A percentile compares a stretch with the other conserved stretches of the same genome.
Conservation (phyloP, 225 moss, liverwort and hornwort species). For the Bryoerythrophyllum caledonicum region DNA sequence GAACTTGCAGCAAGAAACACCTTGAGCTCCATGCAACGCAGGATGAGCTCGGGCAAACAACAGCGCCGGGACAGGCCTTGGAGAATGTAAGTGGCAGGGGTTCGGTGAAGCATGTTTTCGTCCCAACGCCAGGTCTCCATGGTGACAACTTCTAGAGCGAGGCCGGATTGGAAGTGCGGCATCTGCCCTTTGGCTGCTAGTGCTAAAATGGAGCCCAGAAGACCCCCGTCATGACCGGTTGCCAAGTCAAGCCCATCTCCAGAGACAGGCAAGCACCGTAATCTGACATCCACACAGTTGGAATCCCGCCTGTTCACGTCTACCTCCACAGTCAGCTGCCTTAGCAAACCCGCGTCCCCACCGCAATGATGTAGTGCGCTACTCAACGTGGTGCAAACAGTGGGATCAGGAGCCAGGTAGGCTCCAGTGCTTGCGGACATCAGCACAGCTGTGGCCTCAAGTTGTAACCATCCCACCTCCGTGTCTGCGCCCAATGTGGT, state of each 20-base stretch:
- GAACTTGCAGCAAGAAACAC: constrained; percentile 63
- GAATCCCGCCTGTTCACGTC: constrained; percentile 64
- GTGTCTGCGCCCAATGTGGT: constrained; percentile 51
- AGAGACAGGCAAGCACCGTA: constrained; percentile 79
- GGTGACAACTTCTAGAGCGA: constrained; percentile 76
- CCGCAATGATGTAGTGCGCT: constrained; percentile 86
- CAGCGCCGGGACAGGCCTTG: constrained; percentile 88
- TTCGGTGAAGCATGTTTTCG: constrained; percentile 51
- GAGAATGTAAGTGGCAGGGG: constrained; percentile 70
- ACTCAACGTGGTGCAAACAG: constrained; percentile 82
- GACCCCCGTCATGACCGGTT: constrained; percentile 78
- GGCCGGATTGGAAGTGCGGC: constrained; percentile 85
- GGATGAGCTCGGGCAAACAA: constrained; percentile 87
- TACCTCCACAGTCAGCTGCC: constrained; percentile 79
- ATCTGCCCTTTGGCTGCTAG: constrained; percentile 91
- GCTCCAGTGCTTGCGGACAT: constrained; percentile 60
- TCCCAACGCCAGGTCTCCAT: constrained; percentile 83
- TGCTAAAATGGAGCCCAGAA: constrained; percentile 81
- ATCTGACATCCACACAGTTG: constrained; percentile 72
- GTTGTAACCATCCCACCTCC: constrained; percentile 76
- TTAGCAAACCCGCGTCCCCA: constrained; percentile 74
- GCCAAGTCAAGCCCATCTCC: constrained; percentile 77
- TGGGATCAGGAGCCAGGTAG: constrained; percentile 88
- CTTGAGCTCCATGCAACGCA: constrained; percentile 90
- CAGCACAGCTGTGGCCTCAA: constrained; percentile 77